Evolutionary conservation across 1,139 yeast species (phyloP).

Genomic region (Taphrina flavorubra): DNA sequence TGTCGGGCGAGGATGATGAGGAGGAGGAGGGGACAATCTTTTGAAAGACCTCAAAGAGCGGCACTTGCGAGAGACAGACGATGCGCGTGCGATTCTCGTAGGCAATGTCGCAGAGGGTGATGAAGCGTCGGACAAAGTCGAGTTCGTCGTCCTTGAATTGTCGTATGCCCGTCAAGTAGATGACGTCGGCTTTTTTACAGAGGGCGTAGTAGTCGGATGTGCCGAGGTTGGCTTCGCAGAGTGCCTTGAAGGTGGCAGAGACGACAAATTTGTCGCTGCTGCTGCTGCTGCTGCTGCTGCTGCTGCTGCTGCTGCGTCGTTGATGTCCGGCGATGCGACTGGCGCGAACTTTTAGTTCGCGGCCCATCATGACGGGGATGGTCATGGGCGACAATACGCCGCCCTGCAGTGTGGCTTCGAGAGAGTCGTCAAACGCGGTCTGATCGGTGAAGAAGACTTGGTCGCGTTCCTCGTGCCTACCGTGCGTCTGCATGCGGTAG

Average conservation of each 20-base stretch:
- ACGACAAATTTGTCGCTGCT: conserved; percentile 62
- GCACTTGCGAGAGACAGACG: conserved; percentile 86
- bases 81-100: conserved; percentile 86
- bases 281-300: too few species aligned
- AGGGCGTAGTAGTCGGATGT: conserved; percentile 92
- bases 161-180: conserved; percentile 90
- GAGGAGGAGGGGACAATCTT: conserved; percentile 24
- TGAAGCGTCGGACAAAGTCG: conserved; percentile 85
- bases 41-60: conserved; percentile 73
- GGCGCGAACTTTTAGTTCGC: conserved; percentile 83
- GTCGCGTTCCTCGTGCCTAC: conserved; percentile 82
- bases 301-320: conserved; percentile 54
- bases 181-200: conserved; percentile 73
- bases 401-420: conserved; percentile 77
- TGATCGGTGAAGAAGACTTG: conserved; percentile 72
- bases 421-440: conserved; percentile 66
- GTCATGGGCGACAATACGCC: conserved; percentile 59
- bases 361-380: conserved; percentile 54
- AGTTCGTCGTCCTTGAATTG: conserved; percentile 75
- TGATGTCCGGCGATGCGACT: conserved; percentile 71
- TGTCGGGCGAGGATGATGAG: not conserved
- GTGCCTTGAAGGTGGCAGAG: conserved; percentile 68
- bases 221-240: conserved; percentile 84
- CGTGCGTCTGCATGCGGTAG: conserved; percentile 64
- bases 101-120: conserved; percentile 92